A percentile compares a stretch with the other conserved stretches of the same genome.
Conservation (phyloP, 2,329 filamentous ascomycete genomes). For the Dothideomycetes sp. region DNA sequence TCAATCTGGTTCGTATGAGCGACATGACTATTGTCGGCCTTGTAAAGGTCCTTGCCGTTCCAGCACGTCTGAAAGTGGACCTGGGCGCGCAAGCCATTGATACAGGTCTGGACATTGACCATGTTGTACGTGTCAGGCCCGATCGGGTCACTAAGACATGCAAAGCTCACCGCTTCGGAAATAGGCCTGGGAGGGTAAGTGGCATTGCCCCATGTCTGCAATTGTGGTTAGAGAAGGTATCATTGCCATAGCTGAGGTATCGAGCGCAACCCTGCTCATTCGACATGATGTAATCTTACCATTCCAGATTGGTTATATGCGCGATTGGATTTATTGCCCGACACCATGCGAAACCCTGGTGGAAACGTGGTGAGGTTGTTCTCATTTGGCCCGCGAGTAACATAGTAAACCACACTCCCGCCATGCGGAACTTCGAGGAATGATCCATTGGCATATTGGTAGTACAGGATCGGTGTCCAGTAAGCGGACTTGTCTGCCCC, state of each 20-base stretch:
- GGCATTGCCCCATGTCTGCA: conserved; percentile 26
- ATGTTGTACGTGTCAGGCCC: conserved; percentile 19
- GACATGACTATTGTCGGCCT: conserved; percentile 29
- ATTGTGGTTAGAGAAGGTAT: too few species aligned
- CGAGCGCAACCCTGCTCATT: too few species aligned
- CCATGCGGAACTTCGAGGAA: conserved; percentile 20
- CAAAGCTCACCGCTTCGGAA: conserved; percentile 21
- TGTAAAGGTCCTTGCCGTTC: conserved; percentile 25
- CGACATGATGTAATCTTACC: too few species aligned
- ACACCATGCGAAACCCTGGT: conserved; percentile 16
- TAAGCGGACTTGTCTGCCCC: conserved; percentile 25
- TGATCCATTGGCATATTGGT: conserved; percentile 21
- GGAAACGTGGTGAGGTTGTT: conserved; percentile 14
- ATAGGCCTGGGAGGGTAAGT: conserved; percentile 22
- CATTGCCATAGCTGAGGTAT: too few species aligned
- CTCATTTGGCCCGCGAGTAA: conserved; percentile 15
- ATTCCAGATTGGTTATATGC: conserved; percentile 17
- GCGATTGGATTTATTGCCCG: conserved; percentile 22
- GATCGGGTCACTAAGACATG: conserved; percentile 12
- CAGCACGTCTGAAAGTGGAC: conserved; percentile 28
- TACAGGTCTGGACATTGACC: conserved; percentile 18
- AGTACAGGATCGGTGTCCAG: conserved; percentile 27
- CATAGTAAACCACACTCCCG: conserved; percentile 19
- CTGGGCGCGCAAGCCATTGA: conserved; percentile 24
- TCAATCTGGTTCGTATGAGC: conserved; percentile 28